phyloP scores from a whole-genome alignment of 2,329 filamentous ascomycete genomes.

The Biscogniauxia marginata region DNA sequence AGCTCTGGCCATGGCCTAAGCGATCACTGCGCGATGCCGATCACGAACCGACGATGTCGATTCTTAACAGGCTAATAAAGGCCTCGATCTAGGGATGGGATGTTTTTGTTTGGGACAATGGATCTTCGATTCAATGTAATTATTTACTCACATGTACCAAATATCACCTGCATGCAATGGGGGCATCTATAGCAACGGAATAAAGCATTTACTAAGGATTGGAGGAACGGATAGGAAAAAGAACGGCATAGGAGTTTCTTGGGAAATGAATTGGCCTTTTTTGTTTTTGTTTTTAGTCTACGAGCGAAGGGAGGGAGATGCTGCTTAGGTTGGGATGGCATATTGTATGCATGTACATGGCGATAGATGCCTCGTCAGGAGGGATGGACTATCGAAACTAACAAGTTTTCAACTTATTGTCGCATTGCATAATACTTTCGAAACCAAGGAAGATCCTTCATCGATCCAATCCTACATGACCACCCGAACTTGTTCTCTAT shows the following conservation, averaged over 20 bases:
- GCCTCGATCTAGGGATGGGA: background rate
- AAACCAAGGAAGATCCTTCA: background rate
- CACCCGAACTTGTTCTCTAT: background rate
- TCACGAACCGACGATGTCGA: background rate
- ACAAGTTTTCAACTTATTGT: background rate
- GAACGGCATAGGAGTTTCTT: background rate
- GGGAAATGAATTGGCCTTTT: background rate
- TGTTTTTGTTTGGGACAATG: background rate
- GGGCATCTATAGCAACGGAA: conserved; percentile 16
- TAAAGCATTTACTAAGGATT: conserved; percentile 18
- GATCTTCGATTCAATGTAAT: conserved; percentile 2
- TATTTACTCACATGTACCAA: conserved; percentile 4
- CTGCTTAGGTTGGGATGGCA: conserved; percentile 11
- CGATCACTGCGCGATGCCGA: background rate
- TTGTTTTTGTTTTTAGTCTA: background rate
- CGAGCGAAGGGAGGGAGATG: conserved; percentile 19
- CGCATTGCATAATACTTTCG: conserved; percentile 5
- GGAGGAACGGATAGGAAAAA: conserved; percentile 20
- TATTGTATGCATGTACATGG: conserved; percentile 22
- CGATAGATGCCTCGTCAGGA: conserved; percentile 23
- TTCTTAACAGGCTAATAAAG: background rate
- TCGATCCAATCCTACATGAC: background rate
- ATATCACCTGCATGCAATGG: conserved; percentile 17
- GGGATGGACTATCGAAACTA: conserved; percentile 1
- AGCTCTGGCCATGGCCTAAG: background rate